phyloP scores from a whole-genome alignment of 306 rosid species.

The Carpinus viminea region DNA sequence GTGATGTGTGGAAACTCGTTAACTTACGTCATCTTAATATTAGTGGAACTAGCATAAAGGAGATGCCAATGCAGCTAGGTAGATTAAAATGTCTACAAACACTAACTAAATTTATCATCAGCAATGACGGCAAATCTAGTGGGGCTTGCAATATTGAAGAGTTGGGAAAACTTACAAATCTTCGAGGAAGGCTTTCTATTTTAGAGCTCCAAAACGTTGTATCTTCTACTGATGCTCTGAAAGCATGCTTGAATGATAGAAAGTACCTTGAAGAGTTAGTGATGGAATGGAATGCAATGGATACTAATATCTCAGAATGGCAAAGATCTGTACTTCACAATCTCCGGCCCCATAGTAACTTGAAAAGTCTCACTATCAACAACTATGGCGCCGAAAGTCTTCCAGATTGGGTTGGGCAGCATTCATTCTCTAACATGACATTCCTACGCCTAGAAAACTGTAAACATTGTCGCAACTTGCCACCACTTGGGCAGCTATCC shows the following conservation, averaged over 20 bases:
- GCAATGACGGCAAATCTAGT: too few relatives aligned
- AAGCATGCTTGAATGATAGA: background rate
- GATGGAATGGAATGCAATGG: background rate
- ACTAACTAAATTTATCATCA: too few relatives aligned
- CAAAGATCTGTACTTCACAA: background rate
- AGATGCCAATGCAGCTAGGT: too few relatives aligned
- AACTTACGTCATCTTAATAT: too few relatives aligned
- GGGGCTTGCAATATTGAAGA: background rate
- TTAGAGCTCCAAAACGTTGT: background rate
- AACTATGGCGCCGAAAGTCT: background rate
- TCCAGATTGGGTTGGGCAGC: background rate
- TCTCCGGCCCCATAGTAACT: background rate
- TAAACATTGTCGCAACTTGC: slow-evolving; percentile 2
- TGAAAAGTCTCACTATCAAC: background rate
- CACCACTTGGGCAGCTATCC: background rate
- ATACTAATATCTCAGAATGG: background rate
- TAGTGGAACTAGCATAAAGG: too few relatives aligned
- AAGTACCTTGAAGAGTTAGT: background rate
- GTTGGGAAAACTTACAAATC: background rate
- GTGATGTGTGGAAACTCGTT: too few relatives aligned
- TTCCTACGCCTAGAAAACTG: background rate
- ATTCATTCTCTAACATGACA: slow-evolving; percentile 6
- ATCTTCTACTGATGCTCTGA: background rate
- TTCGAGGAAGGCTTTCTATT: background rate
- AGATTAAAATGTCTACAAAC: too few relatives aligned